Evolutionary conservation across 1,284 basidiomycete species (phyloP).

Genomic region (Marasmius sp.): DNA sequence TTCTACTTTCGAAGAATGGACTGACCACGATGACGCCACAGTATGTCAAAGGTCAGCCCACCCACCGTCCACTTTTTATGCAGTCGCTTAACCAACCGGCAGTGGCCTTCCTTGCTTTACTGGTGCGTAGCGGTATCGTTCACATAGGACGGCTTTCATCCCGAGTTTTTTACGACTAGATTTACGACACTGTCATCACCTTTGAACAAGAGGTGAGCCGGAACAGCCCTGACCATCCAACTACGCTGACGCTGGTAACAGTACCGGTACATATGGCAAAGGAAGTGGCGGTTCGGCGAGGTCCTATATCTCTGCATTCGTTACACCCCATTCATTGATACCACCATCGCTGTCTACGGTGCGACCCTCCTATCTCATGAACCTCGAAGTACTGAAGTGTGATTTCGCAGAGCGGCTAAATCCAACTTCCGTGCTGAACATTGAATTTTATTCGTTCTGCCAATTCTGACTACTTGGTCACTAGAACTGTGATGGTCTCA

Average conservation of each 20-base stretch:
- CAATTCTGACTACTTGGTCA: neutral
- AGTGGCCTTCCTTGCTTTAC: neutral
- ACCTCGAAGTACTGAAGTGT: neutral
- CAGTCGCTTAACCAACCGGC: neutral
- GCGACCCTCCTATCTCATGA: neutral
- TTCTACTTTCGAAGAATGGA: neutral
- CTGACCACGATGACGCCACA: neutral
- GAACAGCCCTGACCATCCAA: neutral
- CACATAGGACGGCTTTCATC: neutral
- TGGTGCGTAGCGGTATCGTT: neutral
- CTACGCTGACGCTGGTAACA: neutral
- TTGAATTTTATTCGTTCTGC: neutral
- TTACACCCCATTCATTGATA: neutral
- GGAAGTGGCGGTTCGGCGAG: neutral
- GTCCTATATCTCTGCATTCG: neutral
- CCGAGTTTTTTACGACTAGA: neutral
- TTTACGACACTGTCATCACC: neutral
- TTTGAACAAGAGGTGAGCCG: neutral
- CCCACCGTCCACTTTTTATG: neutral
- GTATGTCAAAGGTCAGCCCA: neutral
- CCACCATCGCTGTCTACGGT: neutral
- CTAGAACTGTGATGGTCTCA: neutral
- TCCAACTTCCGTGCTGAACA: neutral
- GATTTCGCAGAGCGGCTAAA: neutral
- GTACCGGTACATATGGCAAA: neutral